These are phyloP conservation scores for Cladobotryum mycophilum DNA, from an alignment of 2,329 filamentous ascomycete species.

Conservation along the genomic window DNA sequence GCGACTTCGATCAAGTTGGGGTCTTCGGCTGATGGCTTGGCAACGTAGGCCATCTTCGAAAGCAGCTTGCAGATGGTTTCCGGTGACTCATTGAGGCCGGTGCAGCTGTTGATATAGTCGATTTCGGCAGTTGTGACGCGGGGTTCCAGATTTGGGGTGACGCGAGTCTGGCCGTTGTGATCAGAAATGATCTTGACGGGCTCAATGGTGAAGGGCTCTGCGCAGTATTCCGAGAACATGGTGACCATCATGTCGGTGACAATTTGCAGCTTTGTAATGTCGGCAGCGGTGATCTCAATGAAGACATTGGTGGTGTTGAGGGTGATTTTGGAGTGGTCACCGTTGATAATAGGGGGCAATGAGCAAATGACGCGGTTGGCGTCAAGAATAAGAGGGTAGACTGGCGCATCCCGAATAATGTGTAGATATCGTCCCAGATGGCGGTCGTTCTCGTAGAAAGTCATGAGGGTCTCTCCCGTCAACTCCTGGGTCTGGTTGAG, in stretches of 20 bases:
- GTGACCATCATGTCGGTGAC: slow-evolving; percentile 92
- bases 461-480: slow-evolving; percentile 83
- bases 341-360: slow-evolving; percentile 95
- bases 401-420: slow-evolving; percentile 88
- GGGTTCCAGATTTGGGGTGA: slow-evolving; percentile 74
- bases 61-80: slow-evolving; percentile 73
- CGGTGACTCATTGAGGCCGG: slow-evolving; percentile 70
- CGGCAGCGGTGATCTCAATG: slow-evolving; percentile 94
- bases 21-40: slow-evolving; percentile 64
- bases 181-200: slow-evolving; percentile 87
- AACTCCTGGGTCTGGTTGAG: slow-evolving; percentile 89
- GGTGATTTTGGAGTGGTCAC: slow-evolving; percentile 93
- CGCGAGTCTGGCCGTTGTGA: slow-evolving; percentile 77
- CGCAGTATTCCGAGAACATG: slow-evolving; percentile 93
- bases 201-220: slow-evolving; percentile 86
- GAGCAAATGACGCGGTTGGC: slow-evolving; percentile 82
- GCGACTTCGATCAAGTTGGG: slow-evolving; percentile 71
- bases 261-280: slow-evolving; percentile 93
- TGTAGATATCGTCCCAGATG: slow-evolving; percentile 85
- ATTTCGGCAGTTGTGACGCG: slow-evolving; percentile 76
- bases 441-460: slow-evolving; percentile 91
- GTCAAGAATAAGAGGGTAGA: slow-evolving; percentile 95
- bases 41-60: slow-evolving; percentile 82
- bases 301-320: slow-evolving; percentile 88
- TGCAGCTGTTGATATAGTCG: slow-evolving; percentile 90